Percentiles rank a stretch among this genome's conserved stretches.
Evolutionary conservation across 2,329 filamentous ascomycete species (phyloP).

Genomic region (Knoxdaviesia proteae): DNA sequence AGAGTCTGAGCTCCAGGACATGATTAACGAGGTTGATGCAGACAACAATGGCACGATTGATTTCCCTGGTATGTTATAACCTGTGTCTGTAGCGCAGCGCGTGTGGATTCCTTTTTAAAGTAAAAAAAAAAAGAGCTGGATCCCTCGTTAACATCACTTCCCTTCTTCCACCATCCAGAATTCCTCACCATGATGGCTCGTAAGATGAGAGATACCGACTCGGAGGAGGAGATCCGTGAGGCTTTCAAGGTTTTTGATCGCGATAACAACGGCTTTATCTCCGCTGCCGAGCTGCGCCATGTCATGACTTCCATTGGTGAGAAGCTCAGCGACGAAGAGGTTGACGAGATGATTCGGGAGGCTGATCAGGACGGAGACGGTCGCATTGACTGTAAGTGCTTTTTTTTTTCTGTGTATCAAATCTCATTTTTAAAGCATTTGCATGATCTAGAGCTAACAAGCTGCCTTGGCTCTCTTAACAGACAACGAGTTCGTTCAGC

Average conservation of each 20-base stretch:
- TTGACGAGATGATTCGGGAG: slow-evolving; percentile 85
- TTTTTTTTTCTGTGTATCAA: not conserved
- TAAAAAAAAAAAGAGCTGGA: not conserved
- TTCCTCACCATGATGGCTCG: slow-evolving; percentile 88
- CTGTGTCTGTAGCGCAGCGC: not conserved
- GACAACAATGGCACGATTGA: slow-evolving; percentile 89
- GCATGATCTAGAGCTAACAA: not conserved
- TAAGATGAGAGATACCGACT: slow-evolving; percentile 89
- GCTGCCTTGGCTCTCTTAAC: not conserved
- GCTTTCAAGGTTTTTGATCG: slow-evolving; percentile 81
- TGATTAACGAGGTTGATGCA: slow-evolving; percentile 86
- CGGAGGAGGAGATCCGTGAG: slow-evolving; percentile 76
- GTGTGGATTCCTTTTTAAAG: not conserved
- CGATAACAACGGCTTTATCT: slow-evolving; percentile 85
- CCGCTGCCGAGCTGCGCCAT: slow-evolving; percentile 67
- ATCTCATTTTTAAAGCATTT: not conserved
- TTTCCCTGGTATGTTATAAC: slow-evolving; percentile 49
- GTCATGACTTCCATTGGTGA: slow-evolving; percentile 87
- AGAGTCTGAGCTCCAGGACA: slow-evolving; percentile 76
- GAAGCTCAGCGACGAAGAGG: slow-evolving; percentile 78
- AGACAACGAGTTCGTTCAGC: slow-evolving; percentile 87
- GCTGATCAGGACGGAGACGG: slow-evolving; percentile 79
- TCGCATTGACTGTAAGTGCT: slow-evolving; percentile 62
- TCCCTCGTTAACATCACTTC: no score
- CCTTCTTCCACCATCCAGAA: slow-evolving; percentile 26